Base-by-base conservation (phyloP, 371 early-diverging fungal genomes). In the Mucor saturninus region DNA sequence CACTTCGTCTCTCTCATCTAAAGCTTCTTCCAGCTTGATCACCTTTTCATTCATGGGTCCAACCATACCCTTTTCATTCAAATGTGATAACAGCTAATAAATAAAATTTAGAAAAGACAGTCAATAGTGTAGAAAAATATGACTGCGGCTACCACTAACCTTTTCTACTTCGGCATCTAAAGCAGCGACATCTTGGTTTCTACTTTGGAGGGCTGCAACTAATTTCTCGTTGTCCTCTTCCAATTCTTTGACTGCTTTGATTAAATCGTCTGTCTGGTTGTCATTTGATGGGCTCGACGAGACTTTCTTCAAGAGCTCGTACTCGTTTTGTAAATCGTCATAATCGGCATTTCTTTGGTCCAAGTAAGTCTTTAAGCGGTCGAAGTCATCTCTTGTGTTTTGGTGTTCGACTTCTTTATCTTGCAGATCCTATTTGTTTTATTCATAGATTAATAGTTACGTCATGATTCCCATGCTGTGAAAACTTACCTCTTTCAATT, bases 101-200 rank as follows among this genome's bases (percentile, higher is more conserved):
- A 42, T 10, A n/a, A 38, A 2, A 1, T 21, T 35, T 35, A 35
- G 8, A 8, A 6, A 6, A 42, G 42, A 13, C 1, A 42, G n/a
- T 46, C 21, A 21, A 21, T 0, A 21, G 26, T 46, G n/a, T 26
- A 4, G 5, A n/a, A 14, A 46, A 0, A 26, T n/a, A 4, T 46
- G 5, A 6, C 5, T 6, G 1, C n/a, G n/a, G 7, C 21, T 46
- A 46, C 5, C 9, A 14, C 48, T n/a, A n/a, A 46, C 48, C 61
- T 80, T 83, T 29, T 67, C 73, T 1, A 83, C 62, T 42, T 75
- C 70, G 6, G 56, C 64, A 40, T 79, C 72, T 9, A 83, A 49
- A 9, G 65, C 73, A 9, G 45, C 38, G 46, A 77, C 62, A 28
- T 81, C 81, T 6, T 65, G 71, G 50, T 69, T 68, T 6, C 75